Evolutionary conservation across 164 flowering plant species (phyloP).

Genomic region (Saururus chinensis): DNA sequence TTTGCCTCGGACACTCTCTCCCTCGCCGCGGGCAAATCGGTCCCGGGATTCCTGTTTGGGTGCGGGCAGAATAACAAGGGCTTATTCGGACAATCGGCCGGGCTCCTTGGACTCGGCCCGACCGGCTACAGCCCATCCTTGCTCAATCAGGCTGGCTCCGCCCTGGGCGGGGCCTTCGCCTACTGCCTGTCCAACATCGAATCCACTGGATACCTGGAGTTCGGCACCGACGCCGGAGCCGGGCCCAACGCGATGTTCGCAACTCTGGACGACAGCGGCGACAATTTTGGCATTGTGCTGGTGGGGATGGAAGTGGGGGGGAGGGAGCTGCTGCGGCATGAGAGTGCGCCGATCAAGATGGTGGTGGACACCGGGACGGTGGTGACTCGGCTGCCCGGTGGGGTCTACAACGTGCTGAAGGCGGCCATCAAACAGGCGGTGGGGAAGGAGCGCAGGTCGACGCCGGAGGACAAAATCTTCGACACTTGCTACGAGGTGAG

Average conservation of each 20-base stretch:
- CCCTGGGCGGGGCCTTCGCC: constrained; percentile 2
- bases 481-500: constrained; percentile 14
- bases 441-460: neutral
- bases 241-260: constrained; percentile 4
- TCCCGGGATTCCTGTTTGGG: constrained; percentile 3
- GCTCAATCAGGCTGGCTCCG: neutral
- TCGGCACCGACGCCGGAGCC: neutral
- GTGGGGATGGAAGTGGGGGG: constrained; percentile 21
- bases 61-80: constrained; percentile 2
- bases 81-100: constrained; percentile 1
- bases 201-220: constrained; percentile 1
- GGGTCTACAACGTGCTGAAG: neutral
- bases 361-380: constrained; percentile 1
- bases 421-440: neutral
- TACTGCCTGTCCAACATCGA: neutral
- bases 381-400: neutral
- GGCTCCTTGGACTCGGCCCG: constrained; percentile 3
- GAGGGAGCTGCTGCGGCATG: neutral
- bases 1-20: neutral
- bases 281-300: constrained; percentile 20
- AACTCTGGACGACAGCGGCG: constrained; percentile 2
- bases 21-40: neutral
- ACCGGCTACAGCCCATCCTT: neutral
- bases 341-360: too few relatives aligned
- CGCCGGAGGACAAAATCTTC: constrained; percentile 1